A percentile compares a stretch with the other conserved stretches of the same genome.
These are phyloP conservation scores for Cyclostephanos tholiformis DNA, from an alignment of 108 stramenopile genomes.

Conservation along the genomic window DNA sequence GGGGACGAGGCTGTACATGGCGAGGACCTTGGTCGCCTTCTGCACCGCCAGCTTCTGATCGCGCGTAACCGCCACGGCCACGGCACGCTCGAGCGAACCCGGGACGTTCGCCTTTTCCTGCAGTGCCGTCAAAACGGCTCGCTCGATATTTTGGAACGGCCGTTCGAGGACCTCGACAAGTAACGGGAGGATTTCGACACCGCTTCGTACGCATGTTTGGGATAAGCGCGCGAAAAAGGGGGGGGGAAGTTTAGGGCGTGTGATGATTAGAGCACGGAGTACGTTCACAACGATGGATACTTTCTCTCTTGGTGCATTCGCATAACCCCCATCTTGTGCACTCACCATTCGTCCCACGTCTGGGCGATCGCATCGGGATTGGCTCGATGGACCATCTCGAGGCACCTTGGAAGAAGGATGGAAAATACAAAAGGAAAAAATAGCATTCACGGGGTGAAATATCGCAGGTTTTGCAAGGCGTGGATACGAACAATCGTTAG, in stretches of 20 bases:
- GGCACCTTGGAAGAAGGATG: conserved; percentile 22
- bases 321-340: no score
- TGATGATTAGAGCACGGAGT: neutral
- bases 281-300: neutral
- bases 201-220: conserved; percentile 15
- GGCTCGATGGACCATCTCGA: conserved; percentile 64
- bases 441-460: neutral
- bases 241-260: neutral
- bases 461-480: neutral
- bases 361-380: conserved; percentile 56
- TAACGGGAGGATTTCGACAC: conserved; percentile 47
- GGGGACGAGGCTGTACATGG: conserved; percentile 60
- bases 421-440: neutral
- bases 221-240: no score
- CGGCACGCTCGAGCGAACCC: conserved; percentile 42
- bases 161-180: conserved; percentile 55
- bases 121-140: conserved; percentile 34
- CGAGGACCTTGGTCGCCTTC: conserved; percentile 58
- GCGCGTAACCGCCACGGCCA: conserved; percentile 45
- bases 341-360: conserved; percentile 51
- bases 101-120: conserved; percentile 44
- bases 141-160: conserved; percentile 48
- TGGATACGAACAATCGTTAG: no score
- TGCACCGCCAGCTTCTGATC: conserved; percentile 59
- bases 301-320: no score